Conservation (phyloP, 257 asterid species). For the Solanum microdontum region DNA sequence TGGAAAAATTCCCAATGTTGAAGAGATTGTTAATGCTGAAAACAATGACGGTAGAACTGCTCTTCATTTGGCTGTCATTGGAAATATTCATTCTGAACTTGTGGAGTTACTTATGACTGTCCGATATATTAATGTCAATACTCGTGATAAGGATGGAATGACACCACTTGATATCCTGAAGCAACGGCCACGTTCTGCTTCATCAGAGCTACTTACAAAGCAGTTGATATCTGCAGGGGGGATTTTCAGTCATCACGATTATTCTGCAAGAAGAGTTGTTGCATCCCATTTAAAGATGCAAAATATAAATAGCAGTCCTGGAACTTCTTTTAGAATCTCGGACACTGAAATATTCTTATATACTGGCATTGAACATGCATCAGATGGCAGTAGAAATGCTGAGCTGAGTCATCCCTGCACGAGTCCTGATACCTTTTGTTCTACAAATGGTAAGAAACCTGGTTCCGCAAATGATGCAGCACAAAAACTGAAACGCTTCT, state of each 20-base stretch:
- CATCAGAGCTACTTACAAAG: conserved; percentile 51
- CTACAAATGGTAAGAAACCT: conserved; percentile 9
- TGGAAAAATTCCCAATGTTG: conserved; percentile 29
- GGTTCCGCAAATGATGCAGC: conserved; percentile 28
- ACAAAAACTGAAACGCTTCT: conserved; percentile 41
- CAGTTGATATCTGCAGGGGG: conserved; percentile 78
- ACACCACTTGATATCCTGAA: conserved; percentile 72
- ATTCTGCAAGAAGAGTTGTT: conserved; percentile 44
- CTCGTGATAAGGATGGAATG: conserved; percentile 48
- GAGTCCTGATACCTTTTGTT: conserved; percentile 19
- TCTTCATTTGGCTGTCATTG: conserved; percentile 66
- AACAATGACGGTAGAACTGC: conserved; percentile 61
- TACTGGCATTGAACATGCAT: conserved; percentile 54
- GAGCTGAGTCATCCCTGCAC: conserved; percentile 8
- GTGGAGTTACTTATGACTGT: conserved; percentile 68
- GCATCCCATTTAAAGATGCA: conserved; percentile 66
- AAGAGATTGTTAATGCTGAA: conserved; percentile 37
- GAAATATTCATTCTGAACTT: conserved; percentile 64
- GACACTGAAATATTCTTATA: conserved; percentile 59
- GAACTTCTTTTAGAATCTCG: conserved; percentile 70
- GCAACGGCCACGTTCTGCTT: conserved; percentile 52
- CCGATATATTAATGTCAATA: conserved; percentile 38
- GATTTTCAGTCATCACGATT: conserved; percentile 49
- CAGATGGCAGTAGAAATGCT: conserved; percentile 11
- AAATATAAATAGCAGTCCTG: conserved; percentile 63